Evolutionary conservation across 2,329 filamentous ascomycete species (phyloP).

Genomic region (Talaromyces sp.): DNA sequence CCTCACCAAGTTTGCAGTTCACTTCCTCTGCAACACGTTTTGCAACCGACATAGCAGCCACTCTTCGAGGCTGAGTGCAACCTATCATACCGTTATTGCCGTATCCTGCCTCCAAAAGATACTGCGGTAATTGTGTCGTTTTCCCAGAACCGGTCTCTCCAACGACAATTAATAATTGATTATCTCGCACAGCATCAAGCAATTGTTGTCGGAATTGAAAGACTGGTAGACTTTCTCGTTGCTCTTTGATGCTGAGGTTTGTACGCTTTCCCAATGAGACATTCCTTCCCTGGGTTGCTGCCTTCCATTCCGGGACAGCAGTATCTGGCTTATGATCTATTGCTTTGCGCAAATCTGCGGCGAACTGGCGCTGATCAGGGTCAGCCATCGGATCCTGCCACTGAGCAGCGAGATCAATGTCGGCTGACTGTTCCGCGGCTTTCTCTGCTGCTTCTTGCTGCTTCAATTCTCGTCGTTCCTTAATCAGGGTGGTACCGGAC

Average conservation of each 20-base stretch:
- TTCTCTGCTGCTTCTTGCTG: slow-evolving; percentile 83
- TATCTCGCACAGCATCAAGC: slow-evolving; percentile 78
- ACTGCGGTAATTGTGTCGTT: slow-evolving; percentile 81
- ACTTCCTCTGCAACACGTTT: slow-evolving; percentile 97
- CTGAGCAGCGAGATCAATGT: slow-evolving; percentile 63
- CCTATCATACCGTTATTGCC: slow-evolving; percentile 85
- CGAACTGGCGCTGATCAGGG: slow-evolving; percentile 81
- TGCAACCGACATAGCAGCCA: slow-evolving; percentile 95
- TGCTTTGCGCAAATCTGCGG: slow-evolving; percentile 74
- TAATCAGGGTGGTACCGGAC: slow-evolving; percentile 82
- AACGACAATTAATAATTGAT: slow-evolving; percentile 92
- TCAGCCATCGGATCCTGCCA: slow-evolving; percentile 97
- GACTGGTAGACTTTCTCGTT: slow-evolving; percentile 84
- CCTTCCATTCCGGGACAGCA: slow-evolving; percentile 84
- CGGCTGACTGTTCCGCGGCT: slow-evolving; percentile 67
- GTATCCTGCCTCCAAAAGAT: slow-evolving; percentile 88
- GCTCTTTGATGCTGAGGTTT: slow-evolving; percentile 88
- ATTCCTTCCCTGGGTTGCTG: slow-evolving; percentile 73
- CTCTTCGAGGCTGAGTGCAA: slow-evolving; percentile 94
- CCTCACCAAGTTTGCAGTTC: slow-evolving; percentile 81
- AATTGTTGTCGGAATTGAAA: slow-evolving; percentile 84
- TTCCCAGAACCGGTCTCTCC: slow-evolving; percentile 97
- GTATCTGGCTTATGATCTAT: slow-evolving; percentile 53
- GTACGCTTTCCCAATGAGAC: slow-evolving; percentile 82
- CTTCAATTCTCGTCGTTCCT: slow-evolving; percentile 82